Evolutionary conservation across 495 filamentous ascomycete species (phyloP).

Genomic region (Aspergillus incahuasiensis): DNA sequence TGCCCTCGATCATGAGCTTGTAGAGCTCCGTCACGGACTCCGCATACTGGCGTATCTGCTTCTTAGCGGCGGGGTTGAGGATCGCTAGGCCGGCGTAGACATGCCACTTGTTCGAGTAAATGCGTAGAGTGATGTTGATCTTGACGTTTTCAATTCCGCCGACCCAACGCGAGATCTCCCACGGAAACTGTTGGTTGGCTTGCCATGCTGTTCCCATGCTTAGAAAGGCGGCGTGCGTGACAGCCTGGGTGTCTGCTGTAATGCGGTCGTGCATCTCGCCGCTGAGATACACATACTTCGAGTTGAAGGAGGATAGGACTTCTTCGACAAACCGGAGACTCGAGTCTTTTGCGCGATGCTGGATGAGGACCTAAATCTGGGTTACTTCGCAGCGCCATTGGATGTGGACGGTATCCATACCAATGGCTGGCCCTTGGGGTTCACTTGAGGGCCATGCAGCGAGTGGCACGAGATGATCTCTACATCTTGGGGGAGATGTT

Average conservation of each 20-base stretch:
- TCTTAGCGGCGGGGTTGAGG: constrained; percentile 83
- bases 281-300: constrained; percentile 78
- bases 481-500: constrained; percentile 79
- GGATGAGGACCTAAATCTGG: constrained; percentile 67
- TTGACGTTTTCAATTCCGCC: constrained; percentile 99
- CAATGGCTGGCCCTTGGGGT: constrained; percentile 80
- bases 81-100: constrained; percentile 97
- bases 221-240: constrained; percentile 94
- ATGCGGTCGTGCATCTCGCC: constrained; percentile 90
- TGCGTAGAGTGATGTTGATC: constrained; percentile 94
- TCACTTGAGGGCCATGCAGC: constrained; percentile 87
- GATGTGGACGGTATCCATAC: constrained; percentile 49
- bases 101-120: constrained; percentile 98
- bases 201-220: constrained; percentile 97
- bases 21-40: constrained; percentile 88
- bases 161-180: constrained; percentile 88
- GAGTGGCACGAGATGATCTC: constrained; percentile 97
- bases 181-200: constrained; percentile 88
- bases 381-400: no score
- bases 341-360: constrained; percentile 77
- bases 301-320: constrained; percentile 75
- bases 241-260: constrained; percentile 95
- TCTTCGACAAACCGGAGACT: constrained; percentile 72
- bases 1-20: constrained; percentile 89
- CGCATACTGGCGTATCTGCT: constrained; percentile 92